Percentiles rank a stretch among this genome's conserved stretches.
Evolutionary conservation across 1,284 basidiomycete species (phyloP).

Genomic region (Malassezia cuniculi): DNA sequence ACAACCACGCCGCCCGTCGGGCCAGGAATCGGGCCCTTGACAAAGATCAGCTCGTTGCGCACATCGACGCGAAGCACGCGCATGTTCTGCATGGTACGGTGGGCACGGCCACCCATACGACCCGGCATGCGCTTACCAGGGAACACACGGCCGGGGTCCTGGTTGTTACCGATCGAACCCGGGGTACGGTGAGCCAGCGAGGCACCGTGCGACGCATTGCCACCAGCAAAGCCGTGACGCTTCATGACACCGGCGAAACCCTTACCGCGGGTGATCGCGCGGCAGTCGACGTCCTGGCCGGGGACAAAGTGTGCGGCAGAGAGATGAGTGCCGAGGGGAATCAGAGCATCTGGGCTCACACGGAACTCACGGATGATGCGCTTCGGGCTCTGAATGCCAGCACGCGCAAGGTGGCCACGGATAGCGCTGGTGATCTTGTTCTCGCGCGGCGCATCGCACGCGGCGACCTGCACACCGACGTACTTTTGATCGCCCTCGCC

Average conservation of each 20-base stretch:
- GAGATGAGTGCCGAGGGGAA: conserved; percentile 75
- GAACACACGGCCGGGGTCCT: conserved; percentile 78
- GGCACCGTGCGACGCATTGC: conserved; percentile 88
- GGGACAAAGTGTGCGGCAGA: conserved; percentile 93
- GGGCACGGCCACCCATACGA: conserved; percentile 60
- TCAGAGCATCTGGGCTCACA: conserved; percentile 72
- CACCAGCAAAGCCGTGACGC: conserved; percentile 80
- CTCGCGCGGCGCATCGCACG: conserved; percentile 50
- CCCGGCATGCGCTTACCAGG: conserved; percentile 99
- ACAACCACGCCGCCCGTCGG: conserved; percentile 49
- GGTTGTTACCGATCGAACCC: conserved; percentile 83
- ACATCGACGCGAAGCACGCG: conserved; percentile 77
- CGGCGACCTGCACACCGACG: conserved; percentile 47
- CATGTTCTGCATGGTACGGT: conserved; percentile 57
- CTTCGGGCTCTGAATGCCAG: conserved; percentile 64
- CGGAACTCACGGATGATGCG: conserved; percentile 78
- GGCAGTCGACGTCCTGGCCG: conserved; percentile 87
- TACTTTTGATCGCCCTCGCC: conserved; percentile 17
- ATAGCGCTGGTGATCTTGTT: conserved; percentile 60
- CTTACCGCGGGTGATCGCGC: conserved; percentile 86
- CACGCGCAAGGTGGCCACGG: conserved; percentile 79
- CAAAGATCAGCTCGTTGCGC: conserved; percentile 70
- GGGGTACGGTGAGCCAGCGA: conserved; percentile 84
- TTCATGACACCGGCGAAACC: conserved; percentile 98
- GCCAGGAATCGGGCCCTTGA: conserved; percentile 54